Percentiles rank a stretch among this genome's conserved stretches.
Conservation (phyloP, 805 yeast species). For the Saccharomycopsis fodiens region DNA sequence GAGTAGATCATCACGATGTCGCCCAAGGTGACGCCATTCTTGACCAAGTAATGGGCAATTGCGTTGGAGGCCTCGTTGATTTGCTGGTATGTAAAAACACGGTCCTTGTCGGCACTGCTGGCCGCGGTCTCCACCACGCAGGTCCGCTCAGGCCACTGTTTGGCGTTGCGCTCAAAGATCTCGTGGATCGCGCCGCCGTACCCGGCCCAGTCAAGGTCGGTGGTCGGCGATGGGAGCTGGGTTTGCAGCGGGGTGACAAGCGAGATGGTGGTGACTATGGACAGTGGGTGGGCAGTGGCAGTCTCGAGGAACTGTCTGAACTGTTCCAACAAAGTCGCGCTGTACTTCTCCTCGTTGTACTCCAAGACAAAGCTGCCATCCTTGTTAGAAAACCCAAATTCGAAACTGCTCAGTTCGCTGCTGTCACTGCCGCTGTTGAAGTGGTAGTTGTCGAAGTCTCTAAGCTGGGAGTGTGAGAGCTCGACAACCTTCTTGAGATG, state of each 20-base stretch:
- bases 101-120: slow-evolving; percentile 44
- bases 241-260: slow-evolving; percentile 64
- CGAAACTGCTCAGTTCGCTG: slow-evolving; percentile 10
- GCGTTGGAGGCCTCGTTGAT: slow-evolving; percentile 90
- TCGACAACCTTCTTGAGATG: slow-evolving; percentile 10
- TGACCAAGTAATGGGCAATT: slow-evolving; percentile 80
- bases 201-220: slow-evolving; percentile 81
- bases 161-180: slow-evolving; percentile 84
- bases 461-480: slow-evolving; percentile 16
- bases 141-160: slow-evolving; percentile 71
- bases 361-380: slow-evolving; percentile 33
- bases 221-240: slow-evolving; percentile 78
- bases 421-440: slow-evolving; percentile 4
- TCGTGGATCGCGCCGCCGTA: slow-evolving; percentile 96
- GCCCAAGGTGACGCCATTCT: slow-evolving; percentile 77
- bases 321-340: slow-evolving; percentile 64
- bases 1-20: slow-evolving; percentile 98
- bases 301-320: slow-evolving; percentile 43
- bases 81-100: slow-evolving; percentile 77
- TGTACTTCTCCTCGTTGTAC: slow-evolving; percentile 74
- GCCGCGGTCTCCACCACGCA: slow-evolving; percentile 92
- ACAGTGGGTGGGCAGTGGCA: slow-evolving; percentile 31
- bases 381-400: slow-evolving; percentile 11
- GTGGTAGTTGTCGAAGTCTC: slow-evolving; percentile 19
- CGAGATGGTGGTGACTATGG: slow-evolving; percentile 50